Evolutionary conservation across 768 basidiomycete genomes (phyloP), one percentile per base, ranked within the genome.

Genomic region (Leccinum rimulosum): DNA sequence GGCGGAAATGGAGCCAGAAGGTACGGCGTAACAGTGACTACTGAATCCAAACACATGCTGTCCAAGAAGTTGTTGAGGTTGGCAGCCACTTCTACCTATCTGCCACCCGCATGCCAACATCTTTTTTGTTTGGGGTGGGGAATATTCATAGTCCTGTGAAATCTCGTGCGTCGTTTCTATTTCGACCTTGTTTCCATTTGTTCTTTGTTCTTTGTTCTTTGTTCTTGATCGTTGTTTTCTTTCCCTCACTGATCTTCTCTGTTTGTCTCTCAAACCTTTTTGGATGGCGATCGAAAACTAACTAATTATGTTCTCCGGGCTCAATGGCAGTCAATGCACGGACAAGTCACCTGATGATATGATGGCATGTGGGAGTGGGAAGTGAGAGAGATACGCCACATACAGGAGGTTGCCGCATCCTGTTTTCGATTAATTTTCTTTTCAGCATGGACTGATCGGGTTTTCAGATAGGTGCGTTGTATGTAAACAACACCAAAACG

Each of bases 401-500:
- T 9, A 36, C 33, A 14, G 33, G 14, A 25, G 22, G 40, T n/a
- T n/a, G n/a, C n/a, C 12, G 17, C 10, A 7, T 40, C 36, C 10
- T 45, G 50, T 40, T 57, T 3, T 47, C 27, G 40, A 47, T 40
- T 2, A n/a, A 4, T 40, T 40, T 1, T 40, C 27, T n/a, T n/a
- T 40, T 48, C 45, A 11, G 5, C 45, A 19, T 48, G 47, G 22
- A 25, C 27, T 30, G 28, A 17, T 5, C 43, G 40, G 15, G 27
- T 50, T 36, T 48, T 14, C 22, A 48, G 47, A n/a, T 43, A 50
- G 30, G 38, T 53, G 6, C 17, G 30, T 52, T 22, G 48, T 10
- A 54, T 22, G 48, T 10, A 54, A 52, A 61, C 10, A 55, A 36
- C 60, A 38, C 22, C 54, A 52, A 56, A 62, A n/a, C n/a, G 54